Base-by-base conservation (phyloP, 1,284 basidiomycete genomes). In the Vanrija sp. region DNA sequence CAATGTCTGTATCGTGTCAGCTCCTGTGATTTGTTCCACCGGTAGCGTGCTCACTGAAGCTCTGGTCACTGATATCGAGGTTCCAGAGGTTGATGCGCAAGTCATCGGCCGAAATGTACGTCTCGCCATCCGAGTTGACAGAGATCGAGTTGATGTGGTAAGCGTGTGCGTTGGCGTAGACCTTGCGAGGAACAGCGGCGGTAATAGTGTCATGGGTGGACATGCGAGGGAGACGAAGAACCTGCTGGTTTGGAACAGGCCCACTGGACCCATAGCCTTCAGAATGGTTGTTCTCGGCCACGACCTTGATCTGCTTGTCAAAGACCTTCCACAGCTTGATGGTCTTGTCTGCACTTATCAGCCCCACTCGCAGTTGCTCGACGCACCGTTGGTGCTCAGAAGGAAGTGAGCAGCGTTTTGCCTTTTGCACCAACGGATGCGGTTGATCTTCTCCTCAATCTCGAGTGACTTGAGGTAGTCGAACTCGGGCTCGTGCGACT, bases 401-500 rank as follows among this genome's bases (percentile, higher is more conserved):
- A 99, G 80, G 79, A 99, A 98, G 78, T 99, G 96, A 46, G 96
- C 93, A 29, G 89, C 83, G 72, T 98, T 98, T 79, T 98, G 94
- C 63, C 96, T 85, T 80, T 87, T 93, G 83, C 94, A 98, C 96
- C 96, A 98, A 77, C 94, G 91, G 83, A 98, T 99, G 84, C 97
- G 91, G 83, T 98, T 98, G 83, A 98, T 98, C 87, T 99, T 98
- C 82, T 98, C 96, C 79, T 99, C 96, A 76, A 99, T 99, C 83
- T 98, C 96, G 65, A 98, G 83, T 29, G 92, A 96, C 82, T 99
- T 99, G 75, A 99, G 86, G 77, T 99, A 99, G 82, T 99, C 96
- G 78, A 99, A 99, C 78, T 99, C 96, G 57, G 96, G 96, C 77
- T 99, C 96, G 77, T 99, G 96, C 44, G 92, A 96, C 82, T 99